These are phyloP conservation scores for Aurantiochytrium sp. DNA, from an alignment of 108 stramenopile species.

Conservation along the genomic window DNA sequence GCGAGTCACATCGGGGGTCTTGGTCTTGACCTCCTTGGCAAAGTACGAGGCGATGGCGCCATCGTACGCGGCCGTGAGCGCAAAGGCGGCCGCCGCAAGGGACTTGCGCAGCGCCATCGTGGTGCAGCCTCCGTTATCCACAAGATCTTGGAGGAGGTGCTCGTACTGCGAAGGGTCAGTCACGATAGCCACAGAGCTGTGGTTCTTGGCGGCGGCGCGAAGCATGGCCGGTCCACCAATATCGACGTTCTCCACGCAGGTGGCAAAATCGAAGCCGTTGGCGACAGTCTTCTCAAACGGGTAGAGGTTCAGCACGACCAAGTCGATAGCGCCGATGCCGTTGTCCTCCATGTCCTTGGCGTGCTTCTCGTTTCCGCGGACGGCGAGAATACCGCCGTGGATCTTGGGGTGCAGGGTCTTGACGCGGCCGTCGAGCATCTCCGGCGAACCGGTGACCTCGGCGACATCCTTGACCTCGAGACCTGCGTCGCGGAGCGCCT, in stretches of 20 bases:
- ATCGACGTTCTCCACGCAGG: slow-evolving; percentile 98
- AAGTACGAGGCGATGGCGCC: slow-evolving; percentile 82
- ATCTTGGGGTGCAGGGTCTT: slow-evolving; percentile 97
- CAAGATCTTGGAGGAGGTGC: slow-evolving; percentile 62
- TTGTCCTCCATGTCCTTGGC: slow-evolving; percentile 75
- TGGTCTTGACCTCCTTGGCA: slow-evolving; percentile 50
- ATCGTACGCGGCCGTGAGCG: slow-evolving; percentile 83
- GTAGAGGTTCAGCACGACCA: slow-evolving; percentile 94
- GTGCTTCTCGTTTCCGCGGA: slow-evolving; percentile 82
- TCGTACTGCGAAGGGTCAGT: slow-evolving; percentile 80
- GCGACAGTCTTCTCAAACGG: slow-evolving; percentile 90
- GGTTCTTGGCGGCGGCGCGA: slow-evolving; percentile 93
- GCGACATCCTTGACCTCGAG: slow-evolving; percentile 72
- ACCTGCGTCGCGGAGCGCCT: slow-evolving; percentile 70
- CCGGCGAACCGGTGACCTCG: slow-evolving; percentile 82
- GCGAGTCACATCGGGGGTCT: slow-evolving; percentile 63
- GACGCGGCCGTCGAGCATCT: slow-evolving; percentile 95
- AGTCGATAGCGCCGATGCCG: slow-evolving; percentile 83
- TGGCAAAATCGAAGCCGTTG: slow-evolving; percentile 73
- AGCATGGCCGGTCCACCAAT: slow-evolving; percentile 99
- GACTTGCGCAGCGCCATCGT: slow-evolving; percentile 65
- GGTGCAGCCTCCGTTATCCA: slow-evolving; percentile 67
- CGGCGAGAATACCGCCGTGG: slow-evolving; percentile 87
- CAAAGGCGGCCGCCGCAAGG: slow-evolving; percentile 84
- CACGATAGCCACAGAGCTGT: slow-evolving; percentile 84